These are phyloP conservation scores for Rauvolfia tetraphylla DNA, from an alignment of 257 asterid species.

Conservation along the genomic window DNA sequence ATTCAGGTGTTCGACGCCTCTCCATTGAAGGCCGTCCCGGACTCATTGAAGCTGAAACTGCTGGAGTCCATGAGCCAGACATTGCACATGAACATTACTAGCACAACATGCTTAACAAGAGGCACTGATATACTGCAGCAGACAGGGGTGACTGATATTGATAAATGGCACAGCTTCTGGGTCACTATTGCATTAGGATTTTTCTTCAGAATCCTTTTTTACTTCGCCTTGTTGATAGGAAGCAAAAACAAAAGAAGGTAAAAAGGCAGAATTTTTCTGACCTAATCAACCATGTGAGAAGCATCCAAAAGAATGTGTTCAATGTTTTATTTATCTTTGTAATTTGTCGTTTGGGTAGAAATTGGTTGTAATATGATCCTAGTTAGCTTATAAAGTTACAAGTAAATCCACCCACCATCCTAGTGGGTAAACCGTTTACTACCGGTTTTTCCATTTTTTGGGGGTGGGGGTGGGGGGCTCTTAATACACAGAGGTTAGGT, in stretches of 20 bases:
- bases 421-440: conserved; percentile 11
- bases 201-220: conserved; percentile 38
- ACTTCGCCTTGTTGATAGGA: conserved; percentile 39
- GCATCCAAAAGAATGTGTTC: background rate
- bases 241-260: conserved; percentile 43
- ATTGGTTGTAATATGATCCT: background rate
- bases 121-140: conserved; percentile 33
- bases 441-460: background rate
- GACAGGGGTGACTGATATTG: conserved; percentile 32
- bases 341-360: conserved; percentile 1
- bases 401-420: background rate
- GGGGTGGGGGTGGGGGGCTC: no score
- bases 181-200: conserved; percentile 46
- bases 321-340: background rate
- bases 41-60: conserved; percentile 30
- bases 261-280: background rate
- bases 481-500: background rate
- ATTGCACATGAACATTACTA: conserved; percentile 28
- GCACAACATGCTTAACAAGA: conserved; percentile 35
- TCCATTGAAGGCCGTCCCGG: conserved; percentile 29
- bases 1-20: conserved; percentile 34
- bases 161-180: conserved; percentile 41
- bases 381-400: background rate
- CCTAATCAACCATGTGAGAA: no score
- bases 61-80: conserved; percentile 33